Evolutionary conservation across 352 stramenopile genomes (phyloP), one percentile per base, ranked within the genome.

Genomic region (Stephanocyclus meneghinianus): DNA sequence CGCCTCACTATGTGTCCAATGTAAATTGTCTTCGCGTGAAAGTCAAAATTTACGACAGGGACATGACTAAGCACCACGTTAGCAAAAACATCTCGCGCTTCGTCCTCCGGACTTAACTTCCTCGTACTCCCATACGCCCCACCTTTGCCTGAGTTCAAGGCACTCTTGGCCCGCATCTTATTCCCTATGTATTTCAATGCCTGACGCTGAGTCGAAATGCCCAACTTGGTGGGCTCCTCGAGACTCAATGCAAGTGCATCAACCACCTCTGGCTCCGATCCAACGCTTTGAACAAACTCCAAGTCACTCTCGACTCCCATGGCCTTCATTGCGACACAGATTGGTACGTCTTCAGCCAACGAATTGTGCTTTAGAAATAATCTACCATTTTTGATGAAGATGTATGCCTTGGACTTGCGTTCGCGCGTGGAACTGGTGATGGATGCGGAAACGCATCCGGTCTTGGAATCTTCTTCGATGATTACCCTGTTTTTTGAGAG

Each of bases 321-420:
- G 59, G 96, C 97, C 73, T 97, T 97, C 13, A 99, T 91, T 3
- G 98, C 94, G 62, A 98, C 95, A 42, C 98, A 95, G 74, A 99
- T 98, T 10, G 97, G 96, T 72, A 99, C 95, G 83, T 99, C 97
- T 71, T 98, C 97, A 10, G 95, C 93, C 30, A 97, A 70, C 26
- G 96, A 98, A 87, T 99, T 99, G 63, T 98, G 97, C 90, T 99
- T 99, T 59, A 99, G 89, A 88, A 99, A 99, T 5, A 99, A 80
- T 53, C 88, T 81, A n/a, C 93, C 92, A 30, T 95, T 87, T 77
- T 98, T 98, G 70, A 98, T 94, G 71, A 98, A 95, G 76, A 99
- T 98, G 80, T 98, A 98, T 29, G 91, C 94, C 61, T 95, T 92
- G 53, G 91, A 98, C 90, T 99, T 99, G 72, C 97, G 93, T 86